Evolutionary conservation across 371 early-diverging fungal species (phyloP).

Genomic region (Coemansia linderi): DNA sequence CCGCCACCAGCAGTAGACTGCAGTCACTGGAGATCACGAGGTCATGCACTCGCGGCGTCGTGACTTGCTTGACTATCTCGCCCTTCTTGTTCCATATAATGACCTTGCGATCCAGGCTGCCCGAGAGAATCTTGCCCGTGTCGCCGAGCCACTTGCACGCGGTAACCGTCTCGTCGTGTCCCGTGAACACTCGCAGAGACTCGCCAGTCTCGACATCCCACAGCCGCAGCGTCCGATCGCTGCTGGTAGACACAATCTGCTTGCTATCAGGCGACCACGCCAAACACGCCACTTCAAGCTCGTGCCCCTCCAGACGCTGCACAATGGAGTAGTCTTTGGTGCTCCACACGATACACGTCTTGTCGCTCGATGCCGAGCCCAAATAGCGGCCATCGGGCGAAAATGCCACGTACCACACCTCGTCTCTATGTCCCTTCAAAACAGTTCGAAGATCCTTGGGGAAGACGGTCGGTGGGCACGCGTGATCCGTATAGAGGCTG

Average conservation of each 20-base stretch:
- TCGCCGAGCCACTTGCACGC: slow-evolving; percentile 85
- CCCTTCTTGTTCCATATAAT: slow-evolving; percentile 76
- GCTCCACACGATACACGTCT: slow-evolving; percentile 85
- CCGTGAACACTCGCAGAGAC: slow-evolving; percentile 57
- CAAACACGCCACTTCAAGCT: slow-evolving; percentile 69
- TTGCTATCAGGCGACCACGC: slow-evolving; percentile 91
- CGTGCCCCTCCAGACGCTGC: slow-evolving; percentile 65
- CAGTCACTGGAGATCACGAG: slow-evolving; percentile 78
- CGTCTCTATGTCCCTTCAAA: slow-evolving; percentile 81
- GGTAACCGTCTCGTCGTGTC: slow-evolving; percentile 74
- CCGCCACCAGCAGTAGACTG: slow-evolving; percentile 69
- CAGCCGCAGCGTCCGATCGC: slow-evolving; percentile 72
- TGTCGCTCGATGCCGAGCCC: slow-evolving; percentile 90
- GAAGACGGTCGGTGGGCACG: slow-evolving; percentile 60
- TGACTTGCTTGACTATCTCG: slow-evolving; percentile 67
- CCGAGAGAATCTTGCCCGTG: slow-evolving; percentile 74
- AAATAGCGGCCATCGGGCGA: slow-evolving; percentile 82
- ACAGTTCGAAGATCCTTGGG: slow-evolving; percentile 59
- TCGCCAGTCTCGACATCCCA: slow-evolving; percentile 80
- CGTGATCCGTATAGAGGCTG: slow-evolving; percentile 51
- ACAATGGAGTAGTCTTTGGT: slow-evolving; percentile 56
- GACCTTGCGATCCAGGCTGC: slow-evolving; percentile 74
- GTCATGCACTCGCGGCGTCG: slow-evolving; percentile 77
- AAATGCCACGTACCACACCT: slow-evolving; percentile 94
- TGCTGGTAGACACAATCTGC: slow-evolving; percentile 75